Conservation (phyloP, 352 stramenopile species). For the Halophytophthora batemanensis region DNA sequence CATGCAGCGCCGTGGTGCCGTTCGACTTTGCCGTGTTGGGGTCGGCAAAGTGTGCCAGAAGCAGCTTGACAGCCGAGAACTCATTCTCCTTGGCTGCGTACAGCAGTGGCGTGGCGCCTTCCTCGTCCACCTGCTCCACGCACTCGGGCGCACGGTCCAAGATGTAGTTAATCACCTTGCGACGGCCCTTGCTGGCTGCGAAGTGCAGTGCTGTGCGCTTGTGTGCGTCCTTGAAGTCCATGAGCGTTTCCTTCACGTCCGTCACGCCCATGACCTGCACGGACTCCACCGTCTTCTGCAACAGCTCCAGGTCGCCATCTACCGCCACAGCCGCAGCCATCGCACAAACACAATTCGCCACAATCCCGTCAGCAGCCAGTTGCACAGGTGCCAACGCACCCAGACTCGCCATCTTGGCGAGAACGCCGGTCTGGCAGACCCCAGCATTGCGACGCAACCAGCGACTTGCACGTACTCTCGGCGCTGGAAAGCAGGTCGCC, state of each 20-base stretch:
- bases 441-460: background rate
- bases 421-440: background rate
- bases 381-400: too few relatives aligned
- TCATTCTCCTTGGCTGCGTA: constrained; percentile 79
- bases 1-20: constrained; percentile 62
- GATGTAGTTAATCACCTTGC: constrained; percentile 75
- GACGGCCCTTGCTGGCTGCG: constrained; percentile 66
- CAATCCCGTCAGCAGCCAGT: background rate
- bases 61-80: constrained; percentile 59
- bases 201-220: constrained; percentile 82
- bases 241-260: constrained; percentile 56
- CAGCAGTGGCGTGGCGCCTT: constrained; percentile 65
- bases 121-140: constrained; percentile 65
- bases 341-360: background rate
- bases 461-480: constrained; percentile 43
- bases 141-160: constrained; percentile 55
- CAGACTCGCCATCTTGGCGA: too few relatives aligned
- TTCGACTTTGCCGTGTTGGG: constrained; percentile 52
- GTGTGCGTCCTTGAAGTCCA: constrained; percentile 79
- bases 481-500: constrained; percentile 64
- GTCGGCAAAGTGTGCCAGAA: constrained; percentile 58
- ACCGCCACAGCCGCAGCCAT: background rate
- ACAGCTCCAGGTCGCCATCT: constrained; percentile 72
- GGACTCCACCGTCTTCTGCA: constrained; percentile 60
- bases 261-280: constrained; percentile 61